Percentiles rank a stretch among this genome's conserved stretches.
Evolutionary conservation across 352 stramenopile genomes (phyloP).

Genomic region (Phytophthora palmivora): DNA sequence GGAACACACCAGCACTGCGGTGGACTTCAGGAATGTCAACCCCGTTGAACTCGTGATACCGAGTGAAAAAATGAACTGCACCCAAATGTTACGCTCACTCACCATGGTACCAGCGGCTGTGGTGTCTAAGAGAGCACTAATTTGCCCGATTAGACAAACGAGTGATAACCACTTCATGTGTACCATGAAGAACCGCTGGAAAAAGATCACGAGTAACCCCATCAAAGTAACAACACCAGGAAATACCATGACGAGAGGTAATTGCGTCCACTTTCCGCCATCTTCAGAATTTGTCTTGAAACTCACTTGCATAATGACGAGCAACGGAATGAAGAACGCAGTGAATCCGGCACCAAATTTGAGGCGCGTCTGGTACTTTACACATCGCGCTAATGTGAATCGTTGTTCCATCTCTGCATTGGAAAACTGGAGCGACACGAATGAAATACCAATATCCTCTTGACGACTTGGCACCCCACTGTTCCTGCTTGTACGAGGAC

Average conservation of each 20-base stretch:
- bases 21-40: constrained; percentile 76
- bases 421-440: constrained; percentile 75
- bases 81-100: constrained; percentile 85
- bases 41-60: constrained; percentile 86
- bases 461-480: constrained; percentile 46
- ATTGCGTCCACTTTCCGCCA: constrained; percentile 66
- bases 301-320: constrained; percentile 88
- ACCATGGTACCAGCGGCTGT: constrained; percentile 76
- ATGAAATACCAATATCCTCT: constrained; percentile 83
- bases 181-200: constrained; percentile 66
- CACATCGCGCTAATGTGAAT: constrained; percentile 51
- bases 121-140: constrained; percentile 78
- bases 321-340: constrained; percentile 82
- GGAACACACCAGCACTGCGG: constrained; percentile 55
- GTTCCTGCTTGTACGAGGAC: constrained; percentile 42
- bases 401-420: constrained; percentile 74
- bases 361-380: constrained; percentile 80
- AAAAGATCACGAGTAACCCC: constrained; percentile 72
- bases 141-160: constrained; percentile 76
- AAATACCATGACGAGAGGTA: constrained; percentile 85
- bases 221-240: constrained; percentile 80
- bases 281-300: constrained; percentile 73
- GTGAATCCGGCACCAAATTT: constrained; percentile 81
- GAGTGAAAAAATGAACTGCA: constrained; percentile 88
- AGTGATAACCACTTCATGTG: constrained; percentile 57